A percentile compares a stretch with the other conserved stretches of the same genome.
Evolutionary conservation across 306 rosid genomes (phyloP).

Genomic region (Pyrus bretschneideri): DNA sequence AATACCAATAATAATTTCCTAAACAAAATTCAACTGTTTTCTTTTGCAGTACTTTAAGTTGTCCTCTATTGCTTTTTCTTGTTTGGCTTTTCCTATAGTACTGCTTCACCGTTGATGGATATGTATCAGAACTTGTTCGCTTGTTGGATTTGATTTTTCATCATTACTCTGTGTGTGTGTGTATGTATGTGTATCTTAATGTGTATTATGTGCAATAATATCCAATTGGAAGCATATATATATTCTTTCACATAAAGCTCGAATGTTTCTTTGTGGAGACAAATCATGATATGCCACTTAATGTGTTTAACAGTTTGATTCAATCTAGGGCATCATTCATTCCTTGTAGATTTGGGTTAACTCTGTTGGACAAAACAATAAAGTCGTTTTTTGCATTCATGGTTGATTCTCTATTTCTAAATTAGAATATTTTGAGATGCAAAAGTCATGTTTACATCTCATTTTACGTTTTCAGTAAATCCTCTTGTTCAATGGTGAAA

Average conservation of each 20-base stretch:
- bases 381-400: no score
- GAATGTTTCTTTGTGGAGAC: neutral
- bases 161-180: neutral
- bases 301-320: neutral
- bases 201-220: neutral
- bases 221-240: neutral
- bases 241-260: neutral
- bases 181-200: neutral
- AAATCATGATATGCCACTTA: slow-evolving; percentile 9
- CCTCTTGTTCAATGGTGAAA: no score
- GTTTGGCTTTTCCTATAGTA: neutral
- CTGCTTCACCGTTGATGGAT: neutral
- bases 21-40: neutral
- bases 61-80: neutral
- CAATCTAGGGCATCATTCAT: neutral
- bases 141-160: neutral
- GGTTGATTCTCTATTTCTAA: no score
- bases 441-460: no score
- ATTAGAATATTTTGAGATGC: no score
- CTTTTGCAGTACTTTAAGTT: neutral
- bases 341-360: no score
- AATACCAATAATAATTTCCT: no score
- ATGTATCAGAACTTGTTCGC: neutral
- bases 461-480: no score
- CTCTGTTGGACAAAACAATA: no score